A percentile compares a stretch with the other conserved stretches of the same genome.
Conservation (phyloP, 495 filamentous ascomycete genomes). For the Delitschia confertaspora region DNA sequence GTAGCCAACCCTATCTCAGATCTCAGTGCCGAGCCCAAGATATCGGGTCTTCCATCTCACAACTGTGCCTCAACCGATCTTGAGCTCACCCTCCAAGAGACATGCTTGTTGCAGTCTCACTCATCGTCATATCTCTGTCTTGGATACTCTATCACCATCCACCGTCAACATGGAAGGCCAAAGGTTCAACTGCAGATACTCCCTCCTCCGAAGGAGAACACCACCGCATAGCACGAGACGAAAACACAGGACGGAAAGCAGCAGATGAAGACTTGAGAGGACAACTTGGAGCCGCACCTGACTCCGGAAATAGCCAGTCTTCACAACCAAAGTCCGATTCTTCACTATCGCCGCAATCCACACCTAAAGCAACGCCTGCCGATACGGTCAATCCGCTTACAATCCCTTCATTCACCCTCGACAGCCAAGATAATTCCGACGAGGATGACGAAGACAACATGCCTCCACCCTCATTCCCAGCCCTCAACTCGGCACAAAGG, state of each 20-base stretch:
- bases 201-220: slow-evolving; percentile 29
- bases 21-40: too few species aligned
- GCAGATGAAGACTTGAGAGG: neutral
- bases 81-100: slow-evolving; percentile 5
- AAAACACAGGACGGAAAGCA: neutral
- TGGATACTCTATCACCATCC: slow-evolving; percentile 43
- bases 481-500: slow-evolving; percentile 30
- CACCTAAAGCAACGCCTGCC: slow-evolving; percentile 32
- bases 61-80: too few species aligned
- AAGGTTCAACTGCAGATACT: neutral
- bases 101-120: slow-evolving; percentile 43
- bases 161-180: slow-evolving; percentile 32
- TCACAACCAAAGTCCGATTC: slow-evolving; percentile 1
- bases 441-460: slow-evolving; percentile 20
- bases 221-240: slow-evolving; percentile 16
- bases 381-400: neutral
- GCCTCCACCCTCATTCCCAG: slow-evolving; percentile 28
- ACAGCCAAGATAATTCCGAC: slow-evolving; percentile 13
- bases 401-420: slow-evolving; percentile 33
- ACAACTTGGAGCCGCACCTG: neutral
- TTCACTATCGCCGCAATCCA: slow-evolving; percentile 37
- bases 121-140: slow-evolving; percentile 46
- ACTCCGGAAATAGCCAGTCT: neutral
- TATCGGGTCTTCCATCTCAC: too few species aligned
- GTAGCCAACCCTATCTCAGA: too few species aligned